Evolutionary conservation across 495 filamentous ascomycete species (phyloP).

Genomic region (Neurospora tetrasperma): DNA sequence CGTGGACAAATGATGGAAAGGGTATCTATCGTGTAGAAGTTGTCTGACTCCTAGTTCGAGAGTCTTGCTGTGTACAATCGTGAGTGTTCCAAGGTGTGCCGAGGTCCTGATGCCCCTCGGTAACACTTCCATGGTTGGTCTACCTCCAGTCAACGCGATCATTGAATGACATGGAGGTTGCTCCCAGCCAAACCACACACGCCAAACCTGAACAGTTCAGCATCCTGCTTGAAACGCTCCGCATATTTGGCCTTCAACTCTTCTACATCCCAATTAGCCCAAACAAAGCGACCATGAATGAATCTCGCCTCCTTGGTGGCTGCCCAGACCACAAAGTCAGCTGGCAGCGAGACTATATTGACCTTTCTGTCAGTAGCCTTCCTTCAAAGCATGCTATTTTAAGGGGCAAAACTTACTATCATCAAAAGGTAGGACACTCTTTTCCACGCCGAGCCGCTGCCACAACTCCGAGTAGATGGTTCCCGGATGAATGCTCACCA

Average conservation of each 20-base stretch:
- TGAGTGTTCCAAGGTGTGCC: background rate
- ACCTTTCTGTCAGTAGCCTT: background rate
- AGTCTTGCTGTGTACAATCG: background rate
- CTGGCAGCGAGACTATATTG: constrained; percentile 31
- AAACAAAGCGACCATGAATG: constrained; percentile 40
- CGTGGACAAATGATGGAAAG: background rate
- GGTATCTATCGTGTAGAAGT: background rate
- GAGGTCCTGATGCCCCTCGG: background rate
- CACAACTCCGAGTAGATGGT: constrained; percentile 23
- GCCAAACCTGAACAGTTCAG: background rate
- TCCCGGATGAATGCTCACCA: constrained; percentile 38
- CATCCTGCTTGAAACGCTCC: background rate
- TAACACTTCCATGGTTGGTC: too few species aligned
- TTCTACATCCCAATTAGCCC: constrained; percentile 44
- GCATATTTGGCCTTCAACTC: constrained; percentile 23
- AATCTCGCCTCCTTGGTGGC: constrained; percentile 39
- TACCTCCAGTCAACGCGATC: too few species aligned
- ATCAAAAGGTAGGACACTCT: constrained; percentile 22
- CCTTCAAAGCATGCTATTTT: background rate
- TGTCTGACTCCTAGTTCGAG: background rate
- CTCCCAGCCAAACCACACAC: background rate
- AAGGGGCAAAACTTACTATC: constrained; percentile 20
- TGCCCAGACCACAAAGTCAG: constrained; percentile 40
- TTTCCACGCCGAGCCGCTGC: constrained; percentile 7
- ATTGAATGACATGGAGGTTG: background rate